Evolutionary conservation across 768 basidiomycete species (phyloP).

Genomic region (Mycena epipterygia): DNA sequence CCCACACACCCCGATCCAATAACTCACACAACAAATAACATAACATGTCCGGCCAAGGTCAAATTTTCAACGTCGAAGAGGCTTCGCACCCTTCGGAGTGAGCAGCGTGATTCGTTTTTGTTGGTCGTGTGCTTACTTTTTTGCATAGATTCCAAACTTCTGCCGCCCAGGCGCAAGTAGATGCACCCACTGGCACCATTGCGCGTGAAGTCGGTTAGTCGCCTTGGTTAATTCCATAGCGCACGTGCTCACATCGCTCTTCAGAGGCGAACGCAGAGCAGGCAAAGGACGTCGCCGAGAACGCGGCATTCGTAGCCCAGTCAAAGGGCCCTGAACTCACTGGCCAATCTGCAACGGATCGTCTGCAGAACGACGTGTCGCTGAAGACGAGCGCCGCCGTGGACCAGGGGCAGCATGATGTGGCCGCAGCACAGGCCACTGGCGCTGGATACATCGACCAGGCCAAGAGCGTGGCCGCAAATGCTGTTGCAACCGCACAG

Average conservation of each 20-base stretch:
- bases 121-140: background rate
- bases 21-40: background rate
- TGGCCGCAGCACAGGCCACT: constrained; percentile 60
- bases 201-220: constrained; percentile 56
- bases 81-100: constrained; percentile 49
- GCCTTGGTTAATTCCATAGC: background rate
- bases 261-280: constrained; percentile 57
- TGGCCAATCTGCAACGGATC: constrained; percentile 50
- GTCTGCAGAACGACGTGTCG: constrained; percentile 51
- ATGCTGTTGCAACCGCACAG: constrained; percentile 61
- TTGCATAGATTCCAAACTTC: constrained; percentile 60
- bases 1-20: constrained; percentile 9
- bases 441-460: constrained; percentile 67
- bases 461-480: constrained; percentile 62
- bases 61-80: constrained; percentile 57
- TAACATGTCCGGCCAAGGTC: constrained; percentile 48
- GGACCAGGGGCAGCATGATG: constrained; percentile 66
- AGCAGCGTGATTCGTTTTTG: constrained; percentile 23
- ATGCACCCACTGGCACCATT: constrained; percentile 57
- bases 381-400: constrained; percentile 66
- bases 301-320: constrained; percentile 68
- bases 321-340: constrained; percentile 49
- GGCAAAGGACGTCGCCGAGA: constrained; percentile 59
- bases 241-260: background rate
- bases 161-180: constrained; percentile 64